Conservation (phyloP, 192 early-diverging fungal species). For the Entomortierella parvispora region DNA sequence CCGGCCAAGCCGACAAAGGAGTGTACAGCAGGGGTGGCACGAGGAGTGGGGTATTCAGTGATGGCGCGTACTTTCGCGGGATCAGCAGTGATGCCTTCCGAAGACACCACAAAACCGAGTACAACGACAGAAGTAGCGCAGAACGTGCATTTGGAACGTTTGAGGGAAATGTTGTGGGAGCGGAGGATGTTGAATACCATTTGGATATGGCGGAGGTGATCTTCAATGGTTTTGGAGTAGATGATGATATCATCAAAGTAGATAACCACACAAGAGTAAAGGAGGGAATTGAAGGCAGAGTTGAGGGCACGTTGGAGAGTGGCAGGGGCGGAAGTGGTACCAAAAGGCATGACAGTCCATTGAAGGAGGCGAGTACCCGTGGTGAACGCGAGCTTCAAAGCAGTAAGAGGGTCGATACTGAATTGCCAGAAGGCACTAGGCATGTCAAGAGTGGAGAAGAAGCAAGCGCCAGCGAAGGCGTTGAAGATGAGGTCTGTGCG, state of each 20-base stretch:
- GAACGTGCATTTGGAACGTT: conserved; percentile 19
- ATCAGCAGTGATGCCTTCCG: too few species aligned
- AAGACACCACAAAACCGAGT: too few species aligned
- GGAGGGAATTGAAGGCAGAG: too few species aligned
- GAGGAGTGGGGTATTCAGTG: background rate
- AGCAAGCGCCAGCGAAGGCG: conserved; percentile 13
- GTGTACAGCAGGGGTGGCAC: background rate
- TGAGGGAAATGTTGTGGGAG: background rate
- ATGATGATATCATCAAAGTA: conserved; percentile 24
- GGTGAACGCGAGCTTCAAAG: too few species aligned
- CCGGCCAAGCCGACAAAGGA: conserved; percentile 32
- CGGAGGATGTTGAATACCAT: background rate
- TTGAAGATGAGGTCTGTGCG: conserved; percentile 57
- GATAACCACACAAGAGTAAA: too few species aligned
- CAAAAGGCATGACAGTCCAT: too few species aligned
- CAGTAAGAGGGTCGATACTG: too few species aligned
- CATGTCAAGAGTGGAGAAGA: conserved; percentile 59
- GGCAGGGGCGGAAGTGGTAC: too few species aligned
- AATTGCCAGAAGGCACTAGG: conserved; percentile 52
- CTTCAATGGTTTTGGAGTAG: conserved; percentile 9
- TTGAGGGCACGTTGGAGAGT: too few species aligned
- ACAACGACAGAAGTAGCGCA: too few species aligned
- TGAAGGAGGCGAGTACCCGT: too few species aligned
- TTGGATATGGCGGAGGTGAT: conserved; percentile 11
- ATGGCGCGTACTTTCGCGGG: conserved; percentile 10